Conservation (phyloP, 331 rosid species). For the Rhamnella rubrinervis region DNA sequence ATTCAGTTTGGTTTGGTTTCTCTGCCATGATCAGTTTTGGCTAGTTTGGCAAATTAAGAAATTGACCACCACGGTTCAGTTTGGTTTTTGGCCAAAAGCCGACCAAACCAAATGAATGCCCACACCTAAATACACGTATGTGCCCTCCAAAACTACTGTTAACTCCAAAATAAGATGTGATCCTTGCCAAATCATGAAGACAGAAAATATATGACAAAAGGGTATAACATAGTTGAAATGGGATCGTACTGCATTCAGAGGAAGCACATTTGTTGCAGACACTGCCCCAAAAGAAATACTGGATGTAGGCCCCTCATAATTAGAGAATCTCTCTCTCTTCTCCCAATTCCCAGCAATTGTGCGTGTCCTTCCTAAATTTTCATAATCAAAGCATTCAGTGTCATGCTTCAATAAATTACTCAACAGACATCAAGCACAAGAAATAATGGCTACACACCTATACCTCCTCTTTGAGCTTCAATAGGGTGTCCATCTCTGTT, state of each 20-base stretch:
- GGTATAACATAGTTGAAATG: slow-evolving; percentile 20
- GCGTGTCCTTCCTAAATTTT: slow-evolving; percentile 66
- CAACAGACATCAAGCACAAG: slow-evolving; percentile 22
- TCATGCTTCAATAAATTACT: slow-evolving; percentile 23
- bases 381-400: slow-evolving; percentile 17
- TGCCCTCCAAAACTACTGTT: not conserved
- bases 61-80: too few relatives aligned
- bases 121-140: too few relatives aligned
- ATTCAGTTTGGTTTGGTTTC: too few relatives aligned
- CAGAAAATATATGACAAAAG: slow-evolving; percentile 14
- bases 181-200: slow-evolving; percentile 6
- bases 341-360: slow-evolving; percentile 71
- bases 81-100: not conserved
- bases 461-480: slow-evolving; percentile 80
- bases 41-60: too few relatives aligned
- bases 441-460: slow-evolving; percentile 6
- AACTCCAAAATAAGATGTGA: not conserved
- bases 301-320: slow-evolving; percentile 58
- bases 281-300: slow-evolving; percentile 51
- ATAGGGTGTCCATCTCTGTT: slow-evolving; percentile 56
- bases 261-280: slow-evolving; percentile 45
- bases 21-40: too few relatives aligned
- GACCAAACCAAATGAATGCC: not conserved
- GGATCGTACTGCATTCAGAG: slow-evolving; percentile 56
- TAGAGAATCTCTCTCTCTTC: slow-evolving; percentile 68